Evolutionary conservation across 2,329 filamentous ascomycete genomes (phyloP).

Genomic region (Microcyclospora tardicrescens): DNA sequence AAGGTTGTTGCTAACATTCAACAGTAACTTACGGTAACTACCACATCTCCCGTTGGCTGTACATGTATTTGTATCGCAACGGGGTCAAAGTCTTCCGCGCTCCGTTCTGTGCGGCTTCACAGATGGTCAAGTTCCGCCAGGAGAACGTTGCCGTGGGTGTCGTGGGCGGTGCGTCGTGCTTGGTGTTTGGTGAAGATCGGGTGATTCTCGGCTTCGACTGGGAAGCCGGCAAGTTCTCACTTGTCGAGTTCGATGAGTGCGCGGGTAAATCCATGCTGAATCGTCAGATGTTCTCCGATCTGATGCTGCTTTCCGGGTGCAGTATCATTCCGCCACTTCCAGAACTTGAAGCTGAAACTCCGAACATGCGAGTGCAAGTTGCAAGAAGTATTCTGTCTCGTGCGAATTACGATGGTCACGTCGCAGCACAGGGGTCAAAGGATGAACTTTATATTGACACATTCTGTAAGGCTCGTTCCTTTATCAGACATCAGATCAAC

Average conservation of each 20-base stretch:
- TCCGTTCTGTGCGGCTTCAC: constrained; percentile 71
- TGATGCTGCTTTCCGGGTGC: constrained; percentile 42
- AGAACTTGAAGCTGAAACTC: constrained; percentile 43
- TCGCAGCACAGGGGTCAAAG: constrained; percentile 54
- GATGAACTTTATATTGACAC: constrained; percentile 78
- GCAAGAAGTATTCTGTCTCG: constrained; percentile 64
- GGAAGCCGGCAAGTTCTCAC: constrained; percentile 47
- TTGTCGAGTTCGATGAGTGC: constrained; percentile 46
- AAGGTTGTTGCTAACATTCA: constrained; percentile 7
- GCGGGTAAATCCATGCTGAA: constrained; percentile 52
- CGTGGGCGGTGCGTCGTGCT: constrained; percentile 71
- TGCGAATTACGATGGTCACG: constrained; percentile 54
- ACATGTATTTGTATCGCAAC: constrained; percentile 56
- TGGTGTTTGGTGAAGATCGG: constrained; percentile 74
- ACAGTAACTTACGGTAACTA: constrained; percentile 58
- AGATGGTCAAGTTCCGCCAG: constrained; percentile 54
- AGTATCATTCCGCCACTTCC: constrained; percentile 58
- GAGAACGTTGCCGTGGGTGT: constrained; percentile 58
- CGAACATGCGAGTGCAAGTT: constrained; percentile 49
- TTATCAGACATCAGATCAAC: constrained; percentile 76
- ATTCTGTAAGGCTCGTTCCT: constrained; percentile 74
- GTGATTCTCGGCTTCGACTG: constrained; percentile 57
- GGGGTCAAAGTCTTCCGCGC: constrained; percentile 66
- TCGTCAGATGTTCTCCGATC: constrained; percentile 65
- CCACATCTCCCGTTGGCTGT: constrained; percentile 63